Percentiles rank a stretch among this genome's conserved stretches.
Conservation (phyloP, 1,139 yeast species). For the Pneumocystis wakefieldiae region DNA sequence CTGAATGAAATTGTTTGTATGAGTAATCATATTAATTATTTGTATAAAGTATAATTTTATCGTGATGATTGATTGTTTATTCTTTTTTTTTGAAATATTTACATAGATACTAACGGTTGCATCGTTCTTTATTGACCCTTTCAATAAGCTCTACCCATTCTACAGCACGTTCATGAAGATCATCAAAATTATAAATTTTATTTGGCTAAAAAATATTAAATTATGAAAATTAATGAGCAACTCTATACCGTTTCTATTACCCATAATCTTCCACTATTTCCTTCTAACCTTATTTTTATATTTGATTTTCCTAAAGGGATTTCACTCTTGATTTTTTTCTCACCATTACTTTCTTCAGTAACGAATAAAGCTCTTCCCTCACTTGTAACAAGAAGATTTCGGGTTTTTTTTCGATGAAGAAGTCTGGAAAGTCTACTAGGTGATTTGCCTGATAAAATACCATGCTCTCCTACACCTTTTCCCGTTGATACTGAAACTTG, state of each 20-base stretch:
- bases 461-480: background rate
- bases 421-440: constrained; percentile 5
- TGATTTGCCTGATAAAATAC: background rate
- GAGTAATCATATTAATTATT: background rate
- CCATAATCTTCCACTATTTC: constrained; percentile 3
- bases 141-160: constrained; percentile 10
- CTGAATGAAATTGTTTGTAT: background rate
- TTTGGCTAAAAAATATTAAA: constrained; percentile 6
- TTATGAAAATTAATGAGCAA: constrained; percentile 1
- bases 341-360: constrained; percentile 7
- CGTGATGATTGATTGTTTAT: background rate
- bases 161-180: constrained; percentile 4
- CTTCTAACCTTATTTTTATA: constrained; percentile 2
- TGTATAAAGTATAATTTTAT: background rate
- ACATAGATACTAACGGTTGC: background rate
- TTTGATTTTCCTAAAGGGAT: constrained; percentile 1
- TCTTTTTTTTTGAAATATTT: background rate
- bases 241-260: constrained; percentile 2
- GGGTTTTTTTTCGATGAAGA: constrained; percentile 8
- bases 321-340: constrained; percentile 3
- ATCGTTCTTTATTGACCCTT: constrained; percentile 5
- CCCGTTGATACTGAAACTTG: constrained; percentile 7
- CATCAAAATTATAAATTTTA: constrained; percentile 10
- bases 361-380: constrained; percentile 9
- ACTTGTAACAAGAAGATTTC: constrained; percentile 8